Percentiles rank a stretch among this genome's conserved stretches.
Conservation (phyloP, 345 rosid species). For the Eucalyptus lansdowneana region DNA sequence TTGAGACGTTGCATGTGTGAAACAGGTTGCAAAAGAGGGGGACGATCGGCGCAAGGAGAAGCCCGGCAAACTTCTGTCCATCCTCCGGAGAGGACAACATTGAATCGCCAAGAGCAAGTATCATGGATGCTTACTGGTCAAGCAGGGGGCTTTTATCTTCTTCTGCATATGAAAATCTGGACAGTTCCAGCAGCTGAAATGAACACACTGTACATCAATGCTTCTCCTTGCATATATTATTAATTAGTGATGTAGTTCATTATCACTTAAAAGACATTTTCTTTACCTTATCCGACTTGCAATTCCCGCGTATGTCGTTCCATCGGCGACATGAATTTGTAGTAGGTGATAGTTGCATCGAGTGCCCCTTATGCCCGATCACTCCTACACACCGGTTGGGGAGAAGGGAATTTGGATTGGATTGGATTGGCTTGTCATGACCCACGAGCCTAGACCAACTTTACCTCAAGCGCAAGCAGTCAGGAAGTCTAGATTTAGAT, state of each 20-base stretch:
- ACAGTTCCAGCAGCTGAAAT: background rate
- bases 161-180: background rate
- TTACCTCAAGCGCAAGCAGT: background rate
- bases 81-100: slow-evolving; percentile 61
- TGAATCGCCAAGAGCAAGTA: background rate
- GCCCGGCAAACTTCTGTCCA: slow-evolving; percentile 68
- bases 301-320: background rate
- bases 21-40: slow-evolving; percentile 53
- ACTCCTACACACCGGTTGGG: background rate
- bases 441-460: background rate
- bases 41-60: slow-evolving; percentile 64
- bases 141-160: background rate
- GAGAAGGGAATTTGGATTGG: background rate
- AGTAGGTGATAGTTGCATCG: background rate
- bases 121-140: background rate
- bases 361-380: background rate
- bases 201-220: background rate
- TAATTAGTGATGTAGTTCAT: background rate
- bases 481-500: no score
- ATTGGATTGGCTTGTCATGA: background rate
- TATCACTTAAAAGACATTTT: background rate
- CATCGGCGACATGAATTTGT: background rate
- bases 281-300: background rate
- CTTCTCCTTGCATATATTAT: background rate
- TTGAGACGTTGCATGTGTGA: background rate